Evolutionary conservation across 371 early-diverging fungal genomes (phyloP), one percentile per base, ranked within the genome.

Genomic region (Mortierella sp.): DNA sequence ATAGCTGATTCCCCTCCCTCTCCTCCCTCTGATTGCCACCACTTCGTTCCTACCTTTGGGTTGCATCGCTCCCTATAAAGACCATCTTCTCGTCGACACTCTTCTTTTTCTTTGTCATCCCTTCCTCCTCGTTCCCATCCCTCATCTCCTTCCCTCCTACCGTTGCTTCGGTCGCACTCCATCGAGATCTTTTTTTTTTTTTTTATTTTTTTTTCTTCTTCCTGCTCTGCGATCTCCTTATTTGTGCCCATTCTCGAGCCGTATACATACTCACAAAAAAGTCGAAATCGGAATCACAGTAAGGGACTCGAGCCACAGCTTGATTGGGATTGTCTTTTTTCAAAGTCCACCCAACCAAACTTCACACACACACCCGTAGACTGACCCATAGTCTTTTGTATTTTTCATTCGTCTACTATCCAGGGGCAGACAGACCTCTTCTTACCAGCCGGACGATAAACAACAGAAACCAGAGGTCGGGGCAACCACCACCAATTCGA

Each of bases 81-180:
- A n/a, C n/a, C 34, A 34, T 45, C 45, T 10, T 16, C 55, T 34
- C 34, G 55, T 55, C 55, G 34, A 55, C 55, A 55, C 19, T 0
- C 55, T 31, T 29, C 55, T 34, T 19, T 13, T 55, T 50, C 50
- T 50, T 50, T 24, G 24, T 16, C 55, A 55, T 55, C 55, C 55
- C 47, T 70, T n/a, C 13, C 61, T 71, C 26, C 58, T 52, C 48
- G 31, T 26, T 55, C 16, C 55, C 31, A 2, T 55, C 55, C 55
- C 55, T 24, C 55, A 26, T 55, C 55, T 4, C 34, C 16, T 71
- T 61, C 73, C 47, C n/a, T 72, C 73, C 64, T 37, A 64, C 76
- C 64, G 48, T 74, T 44, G 65, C 65, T 50, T 26, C 43, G 29
- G 14, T 61, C 34, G 68, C 37, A 22, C 40, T 26, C 31, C 68